These are phyloP conservation scores for Corylus americana DNA, from an alignment of 306 rosid genomes.

Conservation along the genomic window DNA sequence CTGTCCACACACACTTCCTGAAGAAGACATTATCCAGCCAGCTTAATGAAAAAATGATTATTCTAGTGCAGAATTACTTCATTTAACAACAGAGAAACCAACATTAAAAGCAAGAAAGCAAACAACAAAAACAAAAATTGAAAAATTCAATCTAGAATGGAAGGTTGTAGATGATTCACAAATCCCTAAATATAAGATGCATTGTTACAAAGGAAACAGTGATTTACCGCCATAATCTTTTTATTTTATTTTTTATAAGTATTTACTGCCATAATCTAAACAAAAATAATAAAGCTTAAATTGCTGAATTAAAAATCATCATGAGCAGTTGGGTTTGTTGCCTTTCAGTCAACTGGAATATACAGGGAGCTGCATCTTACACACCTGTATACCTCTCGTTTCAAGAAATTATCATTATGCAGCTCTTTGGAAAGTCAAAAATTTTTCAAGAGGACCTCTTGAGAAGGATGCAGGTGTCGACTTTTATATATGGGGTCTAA, in stretches of 20 bases:
- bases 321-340: background rate
- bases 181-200: background rate
- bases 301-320: background rate
- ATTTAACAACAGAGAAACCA: background rate
- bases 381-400: background rate
- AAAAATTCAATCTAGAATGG: background rate
- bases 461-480: background rate
- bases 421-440: background rate
- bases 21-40: conserved; percentile 25
- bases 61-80: conserved; percentile 10
- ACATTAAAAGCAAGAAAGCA: background rate
- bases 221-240: background rate
- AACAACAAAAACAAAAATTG: background rate
- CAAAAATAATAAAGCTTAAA: background rate
- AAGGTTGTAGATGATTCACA: background rate
- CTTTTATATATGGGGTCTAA: background rate
- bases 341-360: background rate
- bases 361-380: background rate
- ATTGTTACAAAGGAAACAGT: conserved; percentile 6
- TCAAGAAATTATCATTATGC: background rate
- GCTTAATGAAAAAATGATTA: conserved; percentile 3
- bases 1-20: conserved; percentile 46
- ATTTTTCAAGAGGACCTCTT: background rate
- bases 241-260: too few relatives aligned
- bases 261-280: background rate